A percentile compares a stretch with the other conserved stretches of the same genome.
Conservation (phyloP, 108 stramenopile genomes). For the Skeletonema potamos region DNA sequence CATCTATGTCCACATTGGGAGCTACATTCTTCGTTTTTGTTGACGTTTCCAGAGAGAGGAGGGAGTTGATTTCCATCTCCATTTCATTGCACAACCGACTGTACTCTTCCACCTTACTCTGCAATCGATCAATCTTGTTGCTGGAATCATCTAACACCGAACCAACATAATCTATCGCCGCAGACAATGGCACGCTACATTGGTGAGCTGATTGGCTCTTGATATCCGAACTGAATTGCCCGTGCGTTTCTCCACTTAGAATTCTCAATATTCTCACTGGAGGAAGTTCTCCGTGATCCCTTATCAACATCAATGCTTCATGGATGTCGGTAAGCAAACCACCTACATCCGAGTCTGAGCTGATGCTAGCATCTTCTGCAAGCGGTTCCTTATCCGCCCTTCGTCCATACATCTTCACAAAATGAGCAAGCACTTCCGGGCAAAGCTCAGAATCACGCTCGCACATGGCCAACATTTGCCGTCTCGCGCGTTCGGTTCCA, state of each 20-base stretch:
- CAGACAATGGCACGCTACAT: conserved; percentile 69
- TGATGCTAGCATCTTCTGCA: conserved; percentile 50
- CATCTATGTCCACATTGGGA: conserved; percentile 67
- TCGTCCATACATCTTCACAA: conserved; percentile 71
- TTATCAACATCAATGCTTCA: conserved; percentile 72
- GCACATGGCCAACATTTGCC: conserved; percentile 87
- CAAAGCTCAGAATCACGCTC: conserved; percentile 78
- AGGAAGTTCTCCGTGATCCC: conserved; percentile 63
- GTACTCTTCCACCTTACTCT: conserved; percentile 72
- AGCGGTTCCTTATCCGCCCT: conserved; percentile 15
- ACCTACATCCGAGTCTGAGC: conserved; percentile 54
- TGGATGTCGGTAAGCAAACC: conserved; percentile 81
- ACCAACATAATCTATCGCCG: conserved; percentile 83
- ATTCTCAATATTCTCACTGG: conserved; percentile 82
- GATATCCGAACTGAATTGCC: conserved; percentile 59
- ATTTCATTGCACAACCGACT: conserved; percentile 74
- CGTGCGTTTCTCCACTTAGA: conserved; percentile 76
- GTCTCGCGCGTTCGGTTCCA: conserved; percentile 69
- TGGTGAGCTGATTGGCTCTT: neutral
- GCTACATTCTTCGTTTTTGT: conserved; percentile 13
- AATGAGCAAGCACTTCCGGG: conserved; percentile 79
- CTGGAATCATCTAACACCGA: conserved; percentile 74
- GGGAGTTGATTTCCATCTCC: conserved; percentile 71
- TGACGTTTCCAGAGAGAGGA: conserved; percentile 29
- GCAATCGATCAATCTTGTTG: conserved; percentile 59